phyloP scores from a whole-genome alignment of 1,284 basidiomycete species.

The Amylostereum chailletii region DNA sequence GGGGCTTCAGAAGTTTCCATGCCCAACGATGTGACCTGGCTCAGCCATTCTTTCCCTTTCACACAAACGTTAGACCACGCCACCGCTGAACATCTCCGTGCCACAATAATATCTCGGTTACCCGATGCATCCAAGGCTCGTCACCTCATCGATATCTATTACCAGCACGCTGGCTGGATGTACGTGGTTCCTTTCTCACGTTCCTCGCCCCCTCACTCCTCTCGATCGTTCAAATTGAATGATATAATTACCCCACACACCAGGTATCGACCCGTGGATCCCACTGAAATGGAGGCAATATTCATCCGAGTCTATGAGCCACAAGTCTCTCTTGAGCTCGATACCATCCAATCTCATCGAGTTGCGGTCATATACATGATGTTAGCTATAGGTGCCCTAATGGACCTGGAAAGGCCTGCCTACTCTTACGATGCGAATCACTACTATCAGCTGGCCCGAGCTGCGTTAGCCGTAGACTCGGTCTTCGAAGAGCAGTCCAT shows the following conservation, averaged over 20 bases:
- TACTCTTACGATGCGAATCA: conserved; percentile 43
- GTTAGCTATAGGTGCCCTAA: conserved; percentile 24
- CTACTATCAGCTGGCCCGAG: conserved; percentile 52
- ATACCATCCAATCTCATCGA: conserved; percentile 37
- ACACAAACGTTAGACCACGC: conserved; percentile 29
- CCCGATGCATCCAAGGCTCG: conserved; percentile 36
- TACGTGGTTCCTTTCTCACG: conserved; percentile 25
- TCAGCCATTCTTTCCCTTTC: conserved; percentile 53
- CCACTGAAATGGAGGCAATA: conserved; percentile 45
- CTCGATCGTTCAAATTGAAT: conserved; percentile 3
- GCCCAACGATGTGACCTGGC: conserved; percentile 47
- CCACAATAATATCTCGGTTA: conserved; percentile 34
- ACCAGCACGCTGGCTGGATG: conserved; percentile 62
- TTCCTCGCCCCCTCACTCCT: conserved; percentile 8
- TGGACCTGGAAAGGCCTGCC: conserved; percentile 37
- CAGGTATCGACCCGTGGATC: conserved; percentile 56
- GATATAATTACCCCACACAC: not conserved
- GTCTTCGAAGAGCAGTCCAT: conserved; percentile 56
- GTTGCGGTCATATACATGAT: conserved; percentile 27
- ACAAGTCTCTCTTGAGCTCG: conserved; percentile 27
- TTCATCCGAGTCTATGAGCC: conserved; percentile 45
- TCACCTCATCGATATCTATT: conserved; percentile 43
- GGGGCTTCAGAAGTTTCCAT: conserved; percentile 26
- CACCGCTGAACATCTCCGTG: conserved; percentile 32
- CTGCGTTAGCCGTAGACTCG: conserved; percentile 49